These are phyloP conservation scores for Rachicladosporium sp. DNA, from an alignment of 2,329 filamentous ascomycete species.

Conservation along the genomic window DNA sequence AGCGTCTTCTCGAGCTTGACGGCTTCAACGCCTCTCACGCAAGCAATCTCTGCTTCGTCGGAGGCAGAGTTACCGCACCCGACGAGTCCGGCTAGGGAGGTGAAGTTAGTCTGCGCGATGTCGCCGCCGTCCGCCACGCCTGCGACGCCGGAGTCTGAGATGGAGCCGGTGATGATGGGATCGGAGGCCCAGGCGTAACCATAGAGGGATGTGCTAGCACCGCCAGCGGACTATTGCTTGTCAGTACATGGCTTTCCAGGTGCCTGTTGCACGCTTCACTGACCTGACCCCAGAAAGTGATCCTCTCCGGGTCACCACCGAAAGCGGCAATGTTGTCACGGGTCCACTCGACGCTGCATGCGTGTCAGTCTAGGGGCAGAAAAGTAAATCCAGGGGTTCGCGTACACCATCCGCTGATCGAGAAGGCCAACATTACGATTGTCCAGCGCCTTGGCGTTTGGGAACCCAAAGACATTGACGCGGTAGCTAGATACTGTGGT, in stretches of 20 bases:
- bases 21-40: slow-evolving; percentile 2
- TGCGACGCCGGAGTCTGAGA: slow-evolving; percentile 9
- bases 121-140: not conserved
- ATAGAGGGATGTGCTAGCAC: slow-evolving; percentile 7
- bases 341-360: slow-evolving; percentile 9
- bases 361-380: not conserved
- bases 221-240: slow-evolving; percentile 9
- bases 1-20: slow-evolving; percentile 2
- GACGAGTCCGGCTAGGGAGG: not conserved
- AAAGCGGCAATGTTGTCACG: slow-evolving; percentile 11
- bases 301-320: slow-evolving; percentile 10
- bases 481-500: slow-evolving; percentile 6
- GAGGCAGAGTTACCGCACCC: slow-evolving; percentile 1
- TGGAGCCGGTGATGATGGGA: slow-evolving; percentile 8
- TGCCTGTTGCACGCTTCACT: slow-evolving; percentile 4
- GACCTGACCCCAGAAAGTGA: slow-evolving; percentile 10
- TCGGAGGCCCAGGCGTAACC: slow-evolving; percentile 9
- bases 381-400: too few relatives aligned
- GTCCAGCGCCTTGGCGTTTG: slow-evolving; percentile 6
- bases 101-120: not conserved
- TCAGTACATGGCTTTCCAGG: not conserved
- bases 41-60: slow-evolving; percentile 2
- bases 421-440: slow-evolving; percentile 10
- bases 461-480: slow-evolving; percentile 11
- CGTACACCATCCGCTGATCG: slow-evolving; percentile 11